Percentiles rank a stretch among this genome's conserved stretches.
phyloP scores from a whole-genome alignment of 192 early-diverging fungal species.

The Oehlia diaphana region DNA sequence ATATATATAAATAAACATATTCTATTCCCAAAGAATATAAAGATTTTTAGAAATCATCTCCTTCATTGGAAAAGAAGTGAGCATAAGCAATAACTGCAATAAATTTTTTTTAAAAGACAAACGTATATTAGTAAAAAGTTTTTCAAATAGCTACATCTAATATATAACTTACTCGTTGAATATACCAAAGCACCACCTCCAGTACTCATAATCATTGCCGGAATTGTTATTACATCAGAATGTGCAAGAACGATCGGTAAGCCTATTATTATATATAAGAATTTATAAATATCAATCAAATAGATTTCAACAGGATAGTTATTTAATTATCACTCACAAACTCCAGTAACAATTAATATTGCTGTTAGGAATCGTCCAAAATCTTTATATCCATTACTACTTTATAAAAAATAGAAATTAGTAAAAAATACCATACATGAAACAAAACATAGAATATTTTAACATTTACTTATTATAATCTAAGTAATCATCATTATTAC shows the following conservation, averaged over 20 bases:
- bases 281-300: neutral
- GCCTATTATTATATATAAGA: conserved; percentile 40
- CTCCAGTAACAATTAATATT: conserved; percentile 89
- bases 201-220: conserved; percentile 91
- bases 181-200: conserved; percentile 92
- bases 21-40: no score
- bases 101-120: neutral
- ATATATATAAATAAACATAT: no score
- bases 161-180: conserved; percentile 68
- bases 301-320: neutral
- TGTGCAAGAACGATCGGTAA: conserved; percentile 84
- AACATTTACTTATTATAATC: conserved; percentile 54
- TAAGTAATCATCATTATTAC: conserved; percentile 67
- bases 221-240: conserved; percentile 64
- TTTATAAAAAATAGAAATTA: conserved; percentile 18
- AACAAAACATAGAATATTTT: neutral
- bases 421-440: neutral
- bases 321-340: conserved; percentile 54
- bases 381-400: conserved; percentile 50
- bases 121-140: neutral
- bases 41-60: conserved; percentile 51
- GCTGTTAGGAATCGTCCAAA: conserved; percentile 86
- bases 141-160: no score
- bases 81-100: conserved; percentile 56
- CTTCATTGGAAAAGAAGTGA: conserved; percentile 53